Evolutionary conservation across 1,139 yeast genomes (phyloP), one percentile per base, ranked within the genome.

Genomic region (Blastobotrys arbuscula): DNA sequence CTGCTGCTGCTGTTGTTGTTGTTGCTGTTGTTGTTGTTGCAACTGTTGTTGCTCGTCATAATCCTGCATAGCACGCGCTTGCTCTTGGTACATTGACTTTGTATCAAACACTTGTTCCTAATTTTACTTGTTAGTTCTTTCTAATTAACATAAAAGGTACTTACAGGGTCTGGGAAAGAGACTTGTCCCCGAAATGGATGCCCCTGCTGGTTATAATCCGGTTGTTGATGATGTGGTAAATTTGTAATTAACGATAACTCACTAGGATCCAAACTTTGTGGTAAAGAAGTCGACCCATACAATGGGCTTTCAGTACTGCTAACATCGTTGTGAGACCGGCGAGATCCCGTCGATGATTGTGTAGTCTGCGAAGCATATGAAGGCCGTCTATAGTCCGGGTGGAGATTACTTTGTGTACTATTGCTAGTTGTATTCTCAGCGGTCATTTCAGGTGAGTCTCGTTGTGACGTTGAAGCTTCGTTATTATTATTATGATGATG

Each of bases 41-140:
- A 18, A 19, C 10, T 6, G 10, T 16, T 34, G 38, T 18, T 34
- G 21, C 3, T 34, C 9, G 20, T 44, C 44, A 18, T 38, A 10
- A 10, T 49, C 44, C 19, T 40, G 44, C 40, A 34, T 30, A 10
- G 46, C 42, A 18, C 48, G 19, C 1, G 51, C 50, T 13, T 44
- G 42, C 30, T 52, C 56, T 26, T 48, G 41, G 26, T 46, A 49
- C 54, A 54, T 50, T n/a, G 60, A 49, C 21, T 42, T 49, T 13
- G 61, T 57, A 42, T 55, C 59, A 35, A 55, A 48, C 12, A 55
- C 59, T 33, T 53, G 57, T 28, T 55, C 57, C 46, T 55, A 52
- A 8, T 18, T 19, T 34, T 30, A 15, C 12, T 28, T 18, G 23
- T 40, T 40, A 24, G 20, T 21, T n/a, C 16, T 24, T 13, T 28